These are phyloP conservation scores for Apiotrichum sp. DNA, from an alignment of 1,284 basidiomycete genomes.

Conservation along the genomic window DNA sequence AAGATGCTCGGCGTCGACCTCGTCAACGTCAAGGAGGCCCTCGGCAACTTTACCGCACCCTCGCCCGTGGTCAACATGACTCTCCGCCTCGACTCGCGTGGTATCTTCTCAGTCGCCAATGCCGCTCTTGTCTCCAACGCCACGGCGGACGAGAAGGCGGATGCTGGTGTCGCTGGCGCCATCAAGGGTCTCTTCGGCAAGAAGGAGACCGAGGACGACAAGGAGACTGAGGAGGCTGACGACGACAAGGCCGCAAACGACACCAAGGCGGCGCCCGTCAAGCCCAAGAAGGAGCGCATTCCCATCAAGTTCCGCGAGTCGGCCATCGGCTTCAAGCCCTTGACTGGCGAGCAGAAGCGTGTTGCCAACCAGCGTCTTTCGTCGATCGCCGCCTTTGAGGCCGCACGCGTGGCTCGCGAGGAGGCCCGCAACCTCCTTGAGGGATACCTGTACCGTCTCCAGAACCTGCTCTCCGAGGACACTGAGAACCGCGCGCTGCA, in stretches of 20 bases:
- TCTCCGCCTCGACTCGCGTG: slow-evolving; percentile 71
- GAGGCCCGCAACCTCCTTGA: slow-evolving; percentile 91
- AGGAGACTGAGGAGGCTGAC: slow-evolving; percentile 43
- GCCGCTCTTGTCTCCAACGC: slow-evolving; percentile 60
- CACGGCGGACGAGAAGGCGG: slow-evolving; percentile 56
- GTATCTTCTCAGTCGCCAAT: slow-evolving; percentile 65
- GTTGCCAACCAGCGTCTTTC: slow-evolving; percentile 63
- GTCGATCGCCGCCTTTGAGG: slow-evolving; percentile 71
- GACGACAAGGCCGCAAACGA: slow-evolving; percentile 28
- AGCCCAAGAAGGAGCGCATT: slow-evolving; percentile 32
- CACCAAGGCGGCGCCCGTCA: slow-evolving; percentile 9
- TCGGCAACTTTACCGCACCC: slow-evolving; percentile 40
- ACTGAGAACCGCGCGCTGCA: slow-evolving; percentile 61
- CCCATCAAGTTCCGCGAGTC: slow-evolving; percentile 58
- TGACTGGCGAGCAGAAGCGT: slow-evolving; percentile 68
- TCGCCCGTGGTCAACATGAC: slow-evolving; percentile 65
- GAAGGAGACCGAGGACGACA: slow-evolving; percentile 34
- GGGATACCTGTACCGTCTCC: slow-evolving; percentile 81
- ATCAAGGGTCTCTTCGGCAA: slow-evolving; percentile 78
- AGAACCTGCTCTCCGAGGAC: slow-evolving; percentile 70
- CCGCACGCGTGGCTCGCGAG: slow-evolving; percentile 68
- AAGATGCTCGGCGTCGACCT: slow-evolving; percentile 30
- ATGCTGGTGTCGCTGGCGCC: slow-evolving; percentile 66
- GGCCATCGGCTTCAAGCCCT: slow-evolving; percentile 61
- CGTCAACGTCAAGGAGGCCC: slow-evolving; percentile 27